Evolutionary conservation across 331 rosid species (phyloP).

Genomic region (Ulmus americana): DNA sequence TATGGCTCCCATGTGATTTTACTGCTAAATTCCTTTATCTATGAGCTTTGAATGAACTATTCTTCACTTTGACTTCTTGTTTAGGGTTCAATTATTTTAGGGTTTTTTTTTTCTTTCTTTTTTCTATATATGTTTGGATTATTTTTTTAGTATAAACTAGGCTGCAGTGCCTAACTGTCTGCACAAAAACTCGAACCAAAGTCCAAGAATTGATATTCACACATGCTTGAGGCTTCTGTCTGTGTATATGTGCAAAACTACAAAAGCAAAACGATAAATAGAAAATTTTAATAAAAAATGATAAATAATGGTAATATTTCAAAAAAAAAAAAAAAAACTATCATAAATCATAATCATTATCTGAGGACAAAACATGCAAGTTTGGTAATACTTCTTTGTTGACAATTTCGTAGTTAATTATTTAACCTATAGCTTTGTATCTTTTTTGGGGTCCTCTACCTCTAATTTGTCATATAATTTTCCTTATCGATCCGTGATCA

Average conservation of each 20-base stretch:
- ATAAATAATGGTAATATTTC: too few species aligned
- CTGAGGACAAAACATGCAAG: slow-evolving; percentile 8
- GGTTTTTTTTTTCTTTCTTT: not conserved
- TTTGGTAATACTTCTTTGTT: not conserved
- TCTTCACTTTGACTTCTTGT: slow-evolving; percentile 29
- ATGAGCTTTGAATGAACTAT: slow-evolving; percentile 32
- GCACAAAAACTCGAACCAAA: slow-evolving; percentile 8
- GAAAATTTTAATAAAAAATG: too few species aligned
- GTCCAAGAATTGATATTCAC: not conserved
- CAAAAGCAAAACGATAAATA: too few species aligned
- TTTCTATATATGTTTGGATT: not conserved
- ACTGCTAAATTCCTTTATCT: slow-evolving; percentile 34
- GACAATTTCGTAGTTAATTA: not conserved
- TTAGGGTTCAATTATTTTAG: slow-evolving; percentile 5
- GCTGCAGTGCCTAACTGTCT: slow-evolving; percentile 14
- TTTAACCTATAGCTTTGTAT: not conserved
- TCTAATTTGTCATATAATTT: not conserved
- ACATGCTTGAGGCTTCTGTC: not conserved
- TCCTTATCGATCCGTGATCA: not conserved
- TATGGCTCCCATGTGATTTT: slow-evolving; percentile 38
- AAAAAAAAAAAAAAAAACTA: too few species aligned
- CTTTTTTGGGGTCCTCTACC: not conserved
- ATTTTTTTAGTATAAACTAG: not conserved
- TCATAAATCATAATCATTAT: too few species aligned
- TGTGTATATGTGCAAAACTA: not conserved